Evolutionary conservation across 176 grass and related monocot species (phyloP).

Genomic region (Ensete glaucum): DNA sequence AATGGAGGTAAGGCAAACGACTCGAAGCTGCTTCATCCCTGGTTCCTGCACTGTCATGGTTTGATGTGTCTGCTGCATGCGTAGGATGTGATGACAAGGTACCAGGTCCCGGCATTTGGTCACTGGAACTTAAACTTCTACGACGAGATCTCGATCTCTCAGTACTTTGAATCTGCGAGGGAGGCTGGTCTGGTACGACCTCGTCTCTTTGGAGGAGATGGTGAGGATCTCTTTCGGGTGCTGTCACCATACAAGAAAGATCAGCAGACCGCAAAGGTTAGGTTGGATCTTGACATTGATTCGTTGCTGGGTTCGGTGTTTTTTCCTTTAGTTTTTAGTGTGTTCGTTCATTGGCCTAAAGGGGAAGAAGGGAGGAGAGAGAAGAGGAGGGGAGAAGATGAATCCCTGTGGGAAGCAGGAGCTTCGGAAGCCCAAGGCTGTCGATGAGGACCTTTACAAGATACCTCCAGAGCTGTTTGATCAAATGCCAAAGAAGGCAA

Average conservation of each 20-base stretch:
- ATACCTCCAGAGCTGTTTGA: slow-evolving; percentile 58
- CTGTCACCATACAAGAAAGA: not conserved
- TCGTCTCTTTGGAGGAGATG: not conserved
- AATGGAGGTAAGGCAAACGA: slow-evolving; percentile 2
- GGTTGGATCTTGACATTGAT: not conserved
- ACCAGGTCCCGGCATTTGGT: slow-evolving; percentile 8
- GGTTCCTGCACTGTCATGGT: not conserved
- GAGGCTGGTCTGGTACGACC: no score
- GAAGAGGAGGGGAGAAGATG: slow-evolving; percentile 18
- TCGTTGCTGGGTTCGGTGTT: not conserved
- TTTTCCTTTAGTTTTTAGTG: no score
- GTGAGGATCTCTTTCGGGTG: slow-evolving; percentile 1
- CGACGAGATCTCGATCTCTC: not conserved
- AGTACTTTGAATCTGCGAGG: not conserved
- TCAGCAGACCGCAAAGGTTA: not conserved
- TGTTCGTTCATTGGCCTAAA: not conserved
- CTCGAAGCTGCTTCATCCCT: not conserved
- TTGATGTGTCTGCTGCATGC: not conserved
- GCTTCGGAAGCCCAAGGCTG: slow-evolving; percentile 35
- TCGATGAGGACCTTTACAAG: slow-evolving; percentile 90
- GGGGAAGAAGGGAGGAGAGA: slow-evolving; percentile 8
- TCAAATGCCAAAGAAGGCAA: slow-evolving; percentile 37
- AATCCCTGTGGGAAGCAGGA: slow-evolving; percentile 31
- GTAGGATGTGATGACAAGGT: not conserved
- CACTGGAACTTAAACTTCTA: slow-evolving; percentile 2